These are phyloP conservation scores for Hibiscus trionum DNA, from an alignment of 345 rosid genomes.

Conservation along the genomic window DNA sequence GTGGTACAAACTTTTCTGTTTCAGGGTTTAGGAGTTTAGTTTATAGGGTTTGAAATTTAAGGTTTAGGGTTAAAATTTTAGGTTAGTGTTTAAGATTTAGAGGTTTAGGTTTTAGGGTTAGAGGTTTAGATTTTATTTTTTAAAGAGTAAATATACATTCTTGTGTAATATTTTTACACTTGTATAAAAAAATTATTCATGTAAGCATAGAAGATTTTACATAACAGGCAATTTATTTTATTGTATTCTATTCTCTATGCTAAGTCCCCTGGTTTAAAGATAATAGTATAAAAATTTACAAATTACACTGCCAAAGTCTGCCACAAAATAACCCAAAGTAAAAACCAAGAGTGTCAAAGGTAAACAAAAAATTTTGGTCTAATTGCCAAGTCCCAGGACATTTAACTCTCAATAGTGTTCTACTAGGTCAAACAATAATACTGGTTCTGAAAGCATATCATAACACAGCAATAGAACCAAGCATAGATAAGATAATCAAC, in stretches of 20 bases:
- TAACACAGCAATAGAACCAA: constrained; percentile 5
- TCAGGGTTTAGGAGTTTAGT: too few species aligned
- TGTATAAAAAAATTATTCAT: too few species aligned
- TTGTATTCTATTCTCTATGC: background rate
- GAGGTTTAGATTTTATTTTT: too few species aligned
- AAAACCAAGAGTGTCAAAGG: constrained; percentile 4
- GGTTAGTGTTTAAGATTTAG: too few species aligned
- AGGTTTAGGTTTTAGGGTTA: too few species aligned
- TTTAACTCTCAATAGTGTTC: background rate
- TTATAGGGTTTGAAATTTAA: too few species aligned
- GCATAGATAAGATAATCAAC: background rate
- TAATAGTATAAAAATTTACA: background rate
- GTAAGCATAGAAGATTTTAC: background rate
- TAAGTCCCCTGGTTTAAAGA: background rate
- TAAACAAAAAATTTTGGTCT: constrained; percentile 13
- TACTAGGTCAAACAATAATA: constrained; percentile 4
- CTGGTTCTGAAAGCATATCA: background rate
- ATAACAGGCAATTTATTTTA: background rate
- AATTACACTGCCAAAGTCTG: constrained; percentile 3
- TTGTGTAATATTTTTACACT: too few species aligned
- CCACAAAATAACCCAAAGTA: constrained; percentile 6
- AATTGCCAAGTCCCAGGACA: constrained; percentile 1
- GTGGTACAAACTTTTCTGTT: too few species aligned
- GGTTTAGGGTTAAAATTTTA: too few species aligned
- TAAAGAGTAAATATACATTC: too few species aligned